Base-by-base conservation (phyloP, 805 yeast species). In the Schwanniomyces occidentalis region DNA sequence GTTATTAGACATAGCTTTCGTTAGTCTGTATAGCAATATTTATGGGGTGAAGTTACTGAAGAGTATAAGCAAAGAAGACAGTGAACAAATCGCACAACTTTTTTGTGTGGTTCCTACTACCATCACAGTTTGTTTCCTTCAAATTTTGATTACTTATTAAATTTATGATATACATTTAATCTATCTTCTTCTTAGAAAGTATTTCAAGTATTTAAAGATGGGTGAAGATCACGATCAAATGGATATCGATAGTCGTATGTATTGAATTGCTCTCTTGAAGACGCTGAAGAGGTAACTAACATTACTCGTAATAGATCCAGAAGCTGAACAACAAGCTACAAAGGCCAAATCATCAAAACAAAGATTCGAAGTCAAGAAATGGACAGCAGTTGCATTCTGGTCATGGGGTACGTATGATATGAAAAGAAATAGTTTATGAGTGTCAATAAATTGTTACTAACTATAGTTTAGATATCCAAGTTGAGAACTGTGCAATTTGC, bases 321-420 rank as follows among this genome's bases (percentile, higher is more conserved):
- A 41, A 30, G 18, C 37, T 30, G 48, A 49, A 38, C 47, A 43
- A 40, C 33, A 45, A 33, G 56, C 49, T 31, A 32, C 53, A 6
- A 54, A 64, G 41, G 35, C 42, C 42, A 28, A 56, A 49, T 40
- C 57, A 20, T 25, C 44, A 16, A 66, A 83, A 66, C 85, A 83
- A 58, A 75, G 86, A 50, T 90, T 93, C 51, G 97, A 91, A 58
- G 90, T 93, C 25, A 86, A 88, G 57, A 93, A 90, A 69, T 91
- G 99, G 98, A 89, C 96, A 9, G 98, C 98, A 0, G 99, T 93
- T 31, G 98, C 98, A n/a, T 88, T 93, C 58, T 93, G 99, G 99
- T 88, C 97, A 0, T 93, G 99, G 99, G 96, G 75, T 65, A 69
- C 54, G 67, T 69, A 39, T 51, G 52, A 16, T n/a, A n/a, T n/a